Conservation (phyloP, 140 eudicot genomes). For the Ambrosia hybrid region DNA sequence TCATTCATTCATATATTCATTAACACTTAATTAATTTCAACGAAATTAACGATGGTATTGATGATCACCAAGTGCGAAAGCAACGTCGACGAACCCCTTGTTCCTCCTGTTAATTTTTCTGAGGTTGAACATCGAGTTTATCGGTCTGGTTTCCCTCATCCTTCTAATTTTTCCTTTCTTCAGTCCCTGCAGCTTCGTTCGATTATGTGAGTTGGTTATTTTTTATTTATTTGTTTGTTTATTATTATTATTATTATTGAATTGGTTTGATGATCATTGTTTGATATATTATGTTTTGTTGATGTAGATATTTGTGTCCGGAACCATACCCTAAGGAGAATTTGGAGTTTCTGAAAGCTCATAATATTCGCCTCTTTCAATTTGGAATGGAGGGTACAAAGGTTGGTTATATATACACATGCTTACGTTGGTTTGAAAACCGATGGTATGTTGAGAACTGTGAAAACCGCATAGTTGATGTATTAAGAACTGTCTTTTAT, state of each 20-base stretch:
- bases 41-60: conserved; percentile 24
- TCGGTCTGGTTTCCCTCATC: conserved; percentile 45
- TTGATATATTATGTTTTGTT: neutral
- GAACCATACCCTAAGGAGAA: conserved; percentile 43
- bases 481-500: too few relatives aligned
- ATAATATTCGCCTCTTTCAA: conserved; percentile 34
- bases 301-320: conserved; percentile 40
- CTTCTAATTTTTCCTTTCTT: conserved; percentile 33
- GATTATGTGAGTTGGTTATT: conserved; percentile 28
- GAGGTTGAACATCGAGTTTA: conserved; percentile 41
- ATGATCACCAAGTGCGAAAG: conserved; percentile 22
- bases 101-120: conserved; percentile 40
- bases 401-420: conserved; percentile 9
- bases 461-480: neutral
- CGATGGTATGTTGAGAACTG: too few relatives aligned
- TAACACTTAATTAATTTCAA: conserved; percentile 8
- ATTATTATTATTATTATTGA: neutral
- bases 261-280: neutral
- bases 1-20: neutral
- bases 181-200: conserved; percentile 39
- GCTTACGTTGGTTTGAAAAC: neutral
- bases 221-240: neutral
- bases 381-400: conserved; percentile 31
- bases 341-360: conserved; percentile 36
- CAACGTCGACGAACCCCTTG: conserved; percentile 7